Percentiles rank a stretch among this genome's conserved stretches.
Conservation (phyloP, 345 rosid species). For the Salix brachista region DNA sequence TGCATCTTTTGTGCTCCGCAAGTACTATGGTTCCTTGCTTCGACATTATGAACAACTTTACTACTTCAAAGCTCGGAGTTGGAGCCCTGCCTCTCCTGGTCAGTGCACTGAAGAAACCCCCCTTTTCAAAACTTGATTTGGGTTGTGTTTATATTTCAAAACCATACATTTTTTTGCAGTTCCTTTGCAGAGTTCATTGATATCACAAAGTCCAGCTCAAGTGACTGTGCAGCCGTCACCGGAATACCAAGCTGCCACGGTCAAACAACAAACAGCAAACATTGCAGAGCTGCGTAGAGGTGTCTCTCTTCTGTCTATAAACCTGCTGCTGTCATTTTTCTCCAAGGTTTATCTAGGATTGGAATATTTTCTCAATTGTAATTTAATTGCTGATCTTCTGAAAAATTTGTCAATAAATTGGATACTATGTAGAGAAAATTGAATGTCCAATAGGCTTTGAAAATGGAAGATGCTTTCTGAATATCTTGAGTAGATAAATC, state of each 20-base stretch:
- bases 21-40: slow-evolving; percentile 79
- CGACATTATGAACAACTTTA: slow-evolving; percentile 75
- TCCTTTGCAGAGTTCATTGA: slow-evolving; percentile 36
- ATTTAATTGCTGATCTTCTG: neutral
- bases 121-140: neutral
- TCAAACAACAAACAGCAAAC: slow-evolving; percentile 41
- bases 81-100: slow-evolving; percentile 53
- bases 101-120: slow-evolving; percentile 9
- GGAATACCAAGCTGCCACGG: slow-evolving; percentile 41
- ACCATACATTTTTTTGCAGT: slow-evolving; percentile 35
- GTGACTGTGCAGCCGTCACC: slow-evolving; percentile 40
- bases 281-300: slow-evolving; percentile 48
- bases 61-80: slow-evolving; percentile 53
- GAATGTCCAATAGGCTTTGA: neutral
- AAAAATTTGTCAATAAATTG: neutral
- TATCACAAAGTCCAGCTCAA: slow-evolving; percentile 36
- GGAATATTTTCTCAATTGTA: neutral
- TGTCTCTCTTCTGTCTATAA: slow-evolving; percentile 11
- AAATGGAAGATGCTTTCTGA: neutral
- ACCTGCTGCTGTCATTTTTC: neutral
- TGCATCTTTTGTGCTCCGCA: slow-evolving; percentile 91
- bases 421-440: neutral
- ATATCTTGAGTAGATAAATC: neutral
- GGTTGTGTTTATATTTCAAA: neutral
- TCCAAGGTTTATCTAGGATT: neutral